These are phyloP conservation scores for Jackrogersella minutella DNA, from an alignment of 495 filamentous ascomycete genomes.

Conservation along the genomic window DNA sequence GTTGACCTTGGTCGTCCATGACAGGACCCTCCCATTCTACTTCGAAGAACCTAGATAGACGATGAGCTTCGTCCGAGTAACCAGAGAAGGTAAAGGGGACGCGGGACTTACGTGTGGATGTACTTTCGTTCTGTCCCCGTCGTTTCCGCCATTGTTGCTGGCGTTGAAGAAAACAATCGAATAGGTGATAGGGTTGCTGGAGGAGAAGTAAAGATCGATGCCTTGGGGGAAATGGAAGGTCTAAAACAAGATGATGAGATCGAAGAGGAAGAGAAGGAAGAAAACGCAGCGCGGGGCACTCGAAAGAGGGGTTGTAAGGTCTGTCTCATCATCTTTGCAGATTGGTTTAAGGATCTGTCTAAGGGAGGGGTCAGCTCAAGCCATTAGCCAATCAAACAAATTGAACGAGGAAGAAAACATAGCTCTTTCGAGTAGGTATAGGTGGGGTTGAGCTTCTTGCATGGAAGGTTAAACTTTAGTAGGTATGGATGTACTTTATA, in stretches of 20 bases:
- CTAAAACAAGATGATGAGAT: conserved; percentile 31
- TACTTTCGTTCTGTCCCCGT: conserved; percentile 63
- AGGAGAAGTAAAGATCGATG: conserved; percentile 27
- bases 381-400: conserved; percentile 24
- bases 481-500: background rate
- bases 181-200: conserved; percentile 28
- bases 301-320: conserved; percentile 42
- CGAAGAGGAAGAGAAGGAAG: conserved; percentile 40
- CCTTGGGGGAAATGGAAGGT: conserved; percentile 30
- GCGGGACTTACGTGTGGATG: conserved; percentile 35
- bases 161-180: conserved; percentile 68
- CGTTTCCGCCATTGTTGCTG: conserved; percentile 65
- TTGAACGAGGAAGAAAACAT: conserved; percentile 19
- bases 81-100: conserved; percentile 7
- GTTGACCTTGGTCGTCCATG: conserved; percentile 63
- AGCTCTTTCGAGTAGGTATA: conserved; percentile 27
- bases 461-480: background rate
- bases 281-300: conserved; percentile 42
- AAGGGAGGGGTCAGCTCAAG: conserved; percentile 41
- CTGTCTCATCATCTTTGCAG: conserved; percentile 42
- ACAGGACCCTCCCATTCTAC: conserved; percentile 70
- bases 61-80: conserved; percentile 43
- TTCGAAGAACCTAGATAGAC: conserved; percentile 50
- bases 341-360: conserved; percentile 19
- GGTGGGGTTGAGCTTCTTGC: conserved; percentile 22